Percentiles rank a stretch among this genome's conserved stretches.
Conservation (phyloP, 129 eudicot genomes). For the Flaveria ramosissima region DNA sequence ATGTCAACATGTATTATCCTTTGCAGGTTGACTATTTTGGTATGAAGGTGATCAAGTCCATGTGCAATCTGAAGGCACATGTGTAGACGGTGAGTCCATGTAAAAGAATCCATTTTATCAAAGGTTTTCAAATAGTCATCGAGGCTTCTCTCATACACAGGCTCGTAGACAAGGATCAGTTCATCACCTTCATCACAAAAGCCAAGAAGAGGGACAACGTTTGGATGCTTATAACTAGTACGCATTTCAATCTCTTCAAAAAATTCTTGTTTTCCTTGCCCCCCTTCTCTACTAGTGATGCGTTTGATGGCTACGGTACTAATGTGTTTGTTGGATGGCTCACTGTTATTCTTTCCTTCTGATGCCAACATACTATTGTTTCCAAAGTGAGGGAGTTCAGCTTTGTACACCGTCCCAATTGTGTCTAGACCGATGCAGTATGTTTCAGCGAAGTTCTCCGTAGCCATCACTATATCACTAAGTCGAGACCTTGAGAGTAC, state of each 20-base stretch:
- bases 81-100: conserved; percentile 13
- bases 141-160: not conserved
- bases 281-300: not conserved
- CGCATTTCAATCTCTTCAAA: conserved; percentile 17
- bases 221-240: conserved; percentile 19
- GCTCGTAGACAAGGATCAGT: conserved; percentile 20
- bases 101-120: not conserved
- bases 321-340: not conserved
- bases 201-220: conserved; percentile 8
- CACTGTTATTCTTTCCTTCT: not conserved
- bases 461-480: not conserved
- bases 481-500: not conserved
- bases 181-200: conserved; percentile 22
- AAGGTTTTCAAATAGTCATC: not conserved
- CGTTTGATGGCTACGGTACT: conserved; percentile 7
- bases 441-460: not conserved
- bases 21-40: conserved; percentile 1
- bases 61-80: conserved; percentile 24
- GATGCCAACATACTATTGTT: not conserved
- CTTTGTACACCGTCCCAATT: conserved; percentile 3
- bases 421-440: not conserved
- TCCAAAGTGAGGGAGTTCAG: not conserved
- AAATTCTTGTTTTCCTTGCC: conserved; percentile 1
- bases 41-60: conserved; percentile 21
- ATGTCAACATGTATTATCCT: conserved; percentile 8